A percentile compares a stretch with the other conserved stretches of the same genome.
These are phyloP conservation scores for Stephanocyclus meneghinianus DNA, from an alignment of 352 stramenopile genomes.

Conservation along the genomic window DNA sequence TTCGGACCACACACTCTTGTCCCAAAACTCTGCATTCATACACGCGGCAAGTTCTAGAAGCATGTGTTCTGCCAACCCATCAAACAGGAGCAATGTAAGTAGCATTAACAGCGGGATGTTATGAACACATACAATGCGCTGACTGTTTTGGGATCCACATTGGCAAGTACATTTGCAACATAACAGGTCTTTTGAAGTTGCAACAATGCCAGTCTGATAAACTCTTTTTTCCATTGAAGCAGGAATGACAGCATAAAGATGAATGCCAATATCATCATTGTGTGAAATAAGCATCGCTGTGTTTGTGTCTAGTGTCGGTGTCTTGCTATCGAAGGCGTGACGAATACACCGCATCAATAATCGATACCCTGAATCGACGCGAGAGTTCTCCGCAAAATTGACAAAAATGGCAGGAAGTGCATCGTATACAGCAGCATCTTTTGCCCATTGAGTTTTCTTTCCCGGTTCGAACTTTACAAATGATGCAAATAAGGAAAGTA, in stretches of 20 bases:
- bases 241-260: constrained; percentile 8
- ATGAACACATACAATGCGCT: too few relatives aligned
- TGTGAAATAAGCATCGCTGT: neutral
- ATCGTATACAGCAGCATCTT: constrained; percentile 18
- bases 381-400: constrained; percentile 25
- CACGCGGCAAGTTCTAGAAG: too few relatives aligned
- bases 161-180: neutral
- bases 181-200: constrained; percentile 16
- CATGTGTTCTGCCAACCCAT: too few relatives aligned
- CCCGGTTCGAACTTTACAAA: constrained; percentile 12
- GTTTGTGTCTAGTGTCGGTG: neutral
- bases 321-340: constrained; percentile 10
- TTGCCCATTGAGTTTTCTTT: constrained; percentile 17
- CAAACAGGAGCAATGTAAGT: too few relatives aligned
- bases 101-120: too few relatives aligned
- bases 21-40: too few relatives aligned
- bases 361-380: constrained; percentile 23
- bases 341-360: constrained; percentile 21
- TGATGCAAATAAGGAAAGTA: constrained; percentile 15
- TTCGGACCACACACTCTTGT: too few relatives aligned
- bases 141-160: too few relatives aligned
- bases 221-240: constrained; percentile 33
- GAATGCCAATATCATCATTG: constrained; percentile 25
- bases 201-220: constrained; percentile 18
- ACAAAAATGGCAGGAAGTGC: constrained; percentile 21